Evolutionary conservation across 139 green algal genomes (phyloP), one percentile per base, ranked within the genome.

Genomic region (Marvania coccoides): DNA sequence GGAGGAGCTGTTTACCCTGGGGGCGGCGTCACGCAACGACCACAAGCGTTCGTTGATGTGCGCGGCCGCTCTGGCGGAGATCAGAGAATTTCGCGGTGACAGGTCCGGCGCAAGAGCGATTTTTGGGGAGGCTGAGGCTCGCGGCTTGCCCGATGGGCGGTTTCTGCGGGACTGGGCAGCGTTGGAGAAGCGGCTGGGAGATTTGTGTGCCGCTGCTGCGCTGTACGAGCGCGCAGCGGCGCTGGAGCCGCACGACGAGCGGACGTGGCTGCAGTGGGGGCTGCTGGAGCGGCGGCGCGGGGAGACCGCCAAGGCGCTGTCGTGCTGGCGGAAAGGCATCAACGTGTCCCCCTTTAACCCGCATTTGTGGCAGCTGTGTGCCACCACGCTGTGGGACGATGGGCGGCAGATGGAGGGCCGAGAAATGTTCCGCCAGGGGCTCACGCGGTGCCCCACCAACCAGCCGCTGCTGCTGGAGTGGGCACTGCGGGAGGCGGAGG

Each of bases 391-490:
- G 31, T 64, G 62, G 37, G 53, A 63, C 48, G 38, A 67, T 56
- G 51, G 68, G 0, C 42, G 61, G n/a, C 2, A 55, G 24, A 29
- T 48, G 45, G 56, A 67, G 54, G 66, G 69, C 30, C 55, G 83
- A 4, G 39, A 63, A 4, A 46, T 87, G 53, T 81, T 87, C 47
- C n/a, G 54, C 1, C 60, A 70, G 12, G 84, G 71, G 5, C 81
- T 75, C 0, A 30, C 29, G 8, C 12, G 42, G n/a, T 87, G 82
- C 70, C 84, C 83, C 48, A 74, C 58, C 36, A 80, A 70, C 65
- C 75, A 76, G 15, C 80, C 82, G 31, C 60, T 92, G 58, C 73
- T 76, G 65, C 77, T 92, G 85, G 86, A 92, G 60, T 92, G 85
- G 85, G 83, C 85, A 3, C 46, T 91, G 35, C 42, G 85, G 46